Evolutionary conservation across 2,329 filamentous ascomycete genomes (phyloP), one percentile per base, ranked within the genome.

Genomic region (Pestalotiopsis fici): DNA sequence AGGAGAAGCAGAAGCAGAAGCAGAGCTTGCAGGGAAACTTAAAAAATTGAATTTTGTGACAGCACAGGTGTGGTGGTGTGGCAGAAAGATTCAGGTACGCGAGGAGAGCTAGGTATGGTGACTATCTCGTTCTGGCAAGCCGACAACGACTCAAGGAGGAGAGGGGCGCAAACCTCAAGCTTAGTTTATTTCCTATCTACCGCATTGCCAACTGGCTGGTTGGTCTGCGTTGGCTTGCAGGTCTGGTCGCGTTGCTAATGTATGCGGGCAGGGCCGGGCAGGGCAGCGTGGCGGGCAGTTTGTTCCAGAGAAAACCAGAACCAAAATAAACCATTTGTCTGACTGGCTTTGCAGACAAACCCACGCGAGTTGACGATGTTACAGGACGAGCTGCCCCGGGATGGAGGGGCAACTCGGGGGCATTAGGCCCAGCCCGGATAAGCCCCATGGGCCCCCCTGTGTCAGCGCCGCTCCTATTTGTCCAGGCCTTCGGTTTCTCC

Each of bases 41-140:
- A 63, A 28, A 63, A 50, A 27, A 27, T 47, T 28, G 55, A 47
- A 35, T 18, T 23, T 61, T 27, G 61, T 56, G 61, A 55, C 47
- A 55, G 18, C 21, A 43, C 31, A 37, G 57, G 57, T 60, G 31
- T 60, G 47, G 31, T 60, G 47, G 61, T 54, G 61, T 54, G 61
- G 43, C 47, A 56, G 59, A 28, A 62, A 64, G 61, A 64, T 28
- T 64, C 61, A 64, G 61, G 61, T 64, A 64, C 61, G 61, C 61
- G 61, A 64, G 15, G 61, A n/a, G 21, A 23, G 21, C 31, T n/a
- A 55, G 47, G 9, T 54, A 31, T 15, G 21, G 39, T 21, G 18
- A 55, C 61, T 64, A 64, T 55, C 61, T 64, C 23, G 21, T 64
- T 64, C 61, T 64, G 61, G 61, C 61, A 64, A 64, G 61, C 61